Percentiles rank a stretch among this genome's conserved stretches.
phyloP scores from a whole-genome alignment of 2,329 filamentous ascomycete species.

The Neonectria sp. region DNA sequence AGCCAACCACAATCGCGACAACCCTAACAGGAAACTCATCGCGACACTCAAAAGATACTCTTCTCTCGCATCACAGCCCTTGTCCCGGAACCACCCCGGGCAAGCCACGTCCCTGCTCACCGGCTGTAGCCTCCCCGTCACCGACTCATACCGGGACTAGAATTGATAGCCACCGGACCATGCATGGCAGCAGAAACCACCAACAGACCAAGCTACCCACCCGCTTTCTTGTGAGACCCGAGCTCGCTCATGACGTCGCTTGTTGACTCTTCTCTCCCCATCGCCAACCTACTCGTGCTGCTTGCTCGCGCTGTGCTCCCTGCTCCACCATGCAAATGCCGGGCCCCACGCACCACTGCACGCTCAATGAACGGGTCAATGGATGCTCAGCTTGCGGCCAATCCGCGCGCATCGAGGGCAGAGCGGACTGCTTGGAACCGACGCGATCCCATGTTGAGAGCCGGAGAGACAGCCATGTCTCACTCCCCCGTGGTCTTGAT shows the following conservation, averaged over 20 bases:
- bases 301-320: slow-evolving; percentile 19
- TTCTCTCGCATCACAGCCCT: slow-evolving; percentile 26
- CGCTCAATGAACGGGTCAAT: slow-evolving; percentile 21
- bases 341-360: slow-evolving; percentile 18
- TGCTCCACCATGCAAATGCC: slow-evolving; percentile 31
- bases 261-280: slow-evolving; percentile 35
- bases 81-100: slow-evolving; percentile 34
- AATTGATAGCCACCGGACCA: slow-evolving; percentile 38
- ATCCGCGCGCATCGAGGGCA: slow-evolving; percentile 14
- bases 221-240: slow-evolving; percentile 4
- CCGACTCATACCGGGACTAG: slow-evolving; percentile 38
- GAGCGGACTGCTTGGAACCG: slow-evolving; percentile 16
- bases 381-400: slow-evolving; percentile 11
- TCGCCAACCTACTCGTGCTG: background rate
- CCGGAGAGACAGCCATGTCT: slow-evolving; percentile 20
- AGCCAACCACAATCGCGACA: slow-evolving; percentile 26
- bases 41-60: slow-evolving; percentile 8
- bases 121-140: slow-evolving; percentile 39
- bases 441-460: slow-evolving; percentile 21
- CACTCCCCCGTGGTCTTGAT: slow-evolving; percentile 24
- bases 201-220: background rate
- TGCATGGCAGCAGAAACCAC: slow-evolving; percentile 22
- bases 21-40: slow-evolving; percentile 1
- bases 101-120: slow-evolving; percentile 40
- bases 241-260: slow-evolving; percentile 31